Percentiles rank a stretch among this genome's conserved stretches.
Conservation (phyloP, 352 stramenopile species). For the Aphanomyces invadans region DNA sequence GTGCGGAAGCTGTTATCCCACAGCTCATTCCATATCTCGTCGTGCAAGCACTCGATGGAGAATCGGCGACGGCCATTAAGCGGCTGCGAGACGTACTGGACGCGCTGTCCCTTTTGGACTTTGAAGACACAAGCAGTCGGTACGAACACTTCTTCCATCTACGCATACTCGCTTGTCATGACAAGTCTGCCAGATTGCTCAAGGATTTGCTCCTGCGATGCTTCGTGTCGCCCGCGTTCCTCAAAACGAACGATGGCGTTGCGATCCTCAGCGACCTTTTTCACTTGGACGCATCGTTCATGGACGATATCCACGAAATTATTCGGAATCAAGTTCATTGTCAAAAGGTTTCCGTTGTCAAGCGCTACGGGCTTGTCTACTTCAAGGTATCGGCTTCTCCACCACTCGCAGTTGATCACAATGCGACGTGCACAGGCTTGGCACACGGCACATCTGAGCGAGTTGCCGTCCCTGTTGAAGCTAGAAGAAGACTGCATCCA, state of each 20-base stretch:
- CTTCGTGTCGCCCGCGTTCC: conserved; percentile 81
- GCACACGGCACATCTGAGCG: conserved; percentile 35
- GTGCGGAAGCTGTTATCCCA: conserved; percentile 43
- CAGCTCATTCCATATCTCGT: conserved; percentile 80
- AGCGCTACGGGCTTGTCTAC: conserved; percentile 75
- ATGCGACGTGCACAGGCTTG: too few relatives aligned
- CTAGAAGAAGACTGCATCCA: conserved; percentile 84
- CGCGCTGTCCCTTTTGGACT: conserved; percentile 66
- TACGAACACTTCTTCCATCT: conserved; percentile 21
- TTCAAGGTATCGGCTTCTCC: conserved; percentile 44
- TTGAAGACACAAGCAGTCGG: conserved; percentile 74
- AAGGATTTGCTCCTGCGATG: conserved; percentile 80
- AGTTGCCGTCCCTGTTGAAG: conserved; percentile 48
- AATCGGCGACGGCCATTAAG: conserved; percentile 38
- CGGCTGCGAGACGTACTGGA: conserved; percentile 71
- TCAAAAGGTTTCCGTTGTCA: conserved; percentile 72
- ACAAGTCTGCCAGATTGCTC: conserved; percentile 34
- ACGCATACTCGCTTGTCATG: background rate
- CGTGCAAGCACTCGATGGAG: conserved; percentile 67
- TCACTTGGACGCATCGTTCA: conserved; percentile 74
- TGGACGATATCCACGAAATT: conserved; percentile 80
- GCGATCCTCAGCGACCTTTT: conserved; percentile 83
- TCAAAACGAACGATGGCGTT: conserved; percentile 71
- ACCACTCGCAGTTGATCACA: too few relatives aligned
- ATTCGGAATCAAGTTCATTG: conserved; percentile 82